Percentiles rank a stretch among this genome's conserved stretches.
phyloP scores from a whole-genome alignment of 306 rosid genomes.

The Notholithocarpus densiflorus region DNA sequence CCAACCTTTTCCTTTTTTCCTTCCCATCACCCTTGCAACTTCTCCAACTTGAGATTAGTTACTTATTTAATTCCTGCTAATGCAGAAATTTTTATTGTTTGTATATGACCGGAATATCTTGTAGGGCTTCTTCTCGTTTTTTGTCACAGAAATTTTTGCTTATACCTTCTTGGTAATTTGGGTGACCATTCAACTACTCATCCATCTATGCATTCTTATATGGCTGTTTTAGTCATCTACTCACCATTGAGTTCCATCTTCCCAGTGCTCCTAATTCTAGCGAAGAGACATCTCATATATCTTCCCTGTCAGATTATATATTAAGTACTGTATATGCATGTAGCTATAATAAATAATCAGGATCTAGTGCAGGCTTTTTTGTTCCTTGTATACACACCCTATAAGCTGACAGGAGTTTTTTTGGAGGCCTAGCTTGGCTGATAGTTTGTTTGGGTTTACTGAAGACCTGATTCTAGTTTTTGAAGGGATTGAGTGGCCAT shows the following conservation, averaged over 20 bases:
- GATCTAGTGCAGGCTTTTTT: neutral
- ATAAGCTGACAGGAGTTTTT: neutral
- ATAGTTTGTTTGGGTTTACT: neutral
- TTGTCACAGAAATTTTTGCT: neutral
- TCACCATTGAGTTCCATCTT: neutral
- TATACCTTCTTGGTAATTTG: neutral
- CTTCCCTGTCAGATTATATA: too few relatives aligned
- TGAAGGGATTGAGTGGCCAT: neutral
- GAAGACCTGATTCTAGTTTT: neutral
- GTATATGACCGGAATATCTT: neutral
- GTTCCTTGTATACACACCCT: neutral
- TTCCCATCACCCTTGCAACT: neutral
- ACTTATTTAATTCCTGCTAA: neutral
- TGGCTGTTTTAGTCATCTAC: neutral
- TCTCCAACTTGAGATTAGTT: neutral
- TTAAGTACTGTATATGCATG: neutral
- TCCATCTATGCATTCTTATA: neutral
- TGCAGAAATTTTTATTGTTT: neutral
- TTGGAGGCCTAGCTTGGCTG: neutral
- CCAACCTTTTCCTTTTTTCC: neutral
- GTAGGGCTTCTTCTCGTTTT: neutral
- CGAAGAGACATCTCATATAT: neutral
- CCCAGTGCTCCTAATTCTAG: neutral
- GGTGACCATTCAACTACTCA: neutral
- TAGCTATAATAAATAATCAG: neutral